phyloP scores from a whole-genome alignment of 805 yeast genomes.

The Lachancea fermentati region DNA sequence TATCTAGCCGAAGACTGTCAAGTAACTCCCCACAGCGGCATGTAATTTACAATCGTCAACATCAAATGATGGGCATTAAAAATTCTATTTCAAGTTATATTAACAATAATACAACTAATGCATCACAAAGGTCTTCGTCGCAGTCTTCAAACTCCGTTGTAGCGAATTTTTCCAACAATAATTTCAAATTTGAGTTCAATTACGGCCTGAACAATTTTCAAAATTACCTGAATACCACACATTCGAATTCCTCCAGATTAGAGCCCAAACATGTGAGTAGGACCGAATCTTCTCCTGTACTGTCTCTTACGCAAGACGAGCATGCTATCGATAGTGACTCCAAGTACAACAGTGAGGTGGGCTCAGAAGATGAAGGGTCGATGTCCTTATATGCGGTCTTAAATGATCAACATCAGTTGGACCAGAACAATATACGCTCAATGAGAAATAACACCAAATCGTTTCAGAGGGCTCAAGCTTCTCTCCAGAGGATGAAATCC shows the following conservation, averaged over 20 bases:
- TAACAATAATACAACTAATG: slow-evolving; percentile 4
- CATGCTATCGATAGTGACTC: not conserved
- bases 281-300: slow-evolving; percentile 7
- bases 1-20: not conserved
- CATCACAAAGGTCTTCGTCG: not conserved
- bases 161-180: slow-evolving; percentile 25
- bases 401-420: slow-evolving; percentile 32
- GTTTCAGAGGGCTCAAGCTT: slow-evolving; percentile 60
- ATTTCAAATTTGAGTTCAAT: slow-evolving; percentile 32
- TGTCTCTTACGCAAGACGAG: not conserved
- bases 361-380: slow-evolving; percentile 56
- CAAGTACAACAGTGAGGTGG: slow-evolving; percentile 15
- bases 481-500: slow-evolving; percentile 53
- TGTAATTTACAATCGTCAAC: not conserved
- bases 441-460: slow-evolving; percentile 41
- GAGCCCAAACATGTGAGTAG: slow-evolving; percentile 1
- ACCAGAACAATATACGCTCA: slow-evolving; percentile 32
- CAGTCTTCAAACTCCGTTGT: slow-evolving; percentile 13
- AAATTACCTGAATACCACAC: slow-evolving; percentile 5
- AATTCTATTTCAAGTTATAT: slow-evolving; percentile 27
- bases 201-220: slow-evolving; percentile 16
- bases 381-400: slow-evolving; percentile 61
- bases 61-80: slow-evolving; percentile 14
- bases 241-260: not conserved
- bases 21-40: slow-evolving; percentile 1